These are phyloP conservation scores for Cytospora chrysosperma DNA, from an alignment of 2,329 filamentous ascomycete species.

Conservation along the genomic window DNA sequence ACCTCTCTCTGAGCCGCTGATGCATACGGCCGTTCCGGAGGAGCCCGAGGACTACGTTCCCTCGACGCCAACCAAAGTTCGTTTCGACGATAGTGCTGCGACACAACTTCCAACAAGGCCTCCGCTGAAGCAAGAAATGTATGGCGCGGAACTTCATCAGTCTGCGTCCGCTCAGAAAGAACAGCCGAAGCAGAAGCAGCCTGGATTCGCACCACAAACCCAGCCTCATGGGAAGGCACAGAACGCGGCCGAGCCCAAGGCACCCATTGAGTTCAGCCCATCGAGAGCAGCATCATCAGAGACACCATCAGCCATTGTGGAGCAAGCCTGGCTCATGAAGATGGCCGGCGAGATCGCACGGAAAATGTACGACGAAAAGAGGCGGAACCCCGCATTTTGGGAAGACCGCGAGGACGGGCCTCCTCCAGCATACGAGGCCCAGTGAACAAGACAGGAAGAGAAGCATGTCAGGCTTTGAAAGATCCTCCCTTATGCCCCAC, in stretches of 20 bases:
- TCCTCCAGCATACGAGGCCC: constrained; percentile 62
- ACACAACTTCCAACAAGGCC: constrained; percentile 32
- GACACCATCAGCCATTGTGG: constrained; percentile 61
- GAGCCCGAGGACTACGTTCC: constrained; percentile 53
- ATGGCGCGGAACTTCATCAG: constrained; percentile 30
- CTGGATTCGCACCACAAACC: constrained; percentile 7
- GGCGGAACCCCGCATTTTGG: constrained; percentile 51
- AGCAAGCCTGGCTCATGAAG: constrained; percentile 86
- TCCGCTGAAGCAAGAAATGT: constrained; percentile 37
- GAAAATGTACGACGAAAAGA: constrained; percentile 85
- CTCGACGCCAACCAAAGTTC: constrained; percentile 39
- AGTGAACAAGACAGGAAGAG: constrained; percentile 33
- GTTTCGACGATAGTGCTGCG: constrained; percentile 38
- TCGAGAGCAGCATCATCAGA: constrained; percentile 44
- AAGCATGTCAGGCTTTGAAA: neutral
- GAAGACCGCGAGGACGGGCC: constrained; percentile 56
- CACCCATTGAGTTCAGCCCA: constrained; percentile 31
- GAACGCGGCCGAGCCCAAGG: constrained; percentile 32
- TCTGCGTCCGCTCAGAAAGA: constrained; percentile 25
- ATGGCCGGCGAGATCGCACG: constrained; percentile 90
- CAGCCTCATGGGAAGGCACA: constrained; percentile 31
- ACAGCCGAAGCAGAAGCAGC: constrained; percentile 1
- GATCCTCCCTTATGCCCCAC: constrained; percentile 17
- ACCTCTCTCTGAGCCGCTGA: constrained; percentile 61
- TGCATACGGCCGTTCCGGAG: constrained; percentile 57